A percentile compares a stretch with the other conserved stretches of the same genome.
These are phyloP conservation scores for Capronia coronata DNA, from an alignment of 2,329 filamentous ascomycete species.

Conservation along the genomic window DNA sequence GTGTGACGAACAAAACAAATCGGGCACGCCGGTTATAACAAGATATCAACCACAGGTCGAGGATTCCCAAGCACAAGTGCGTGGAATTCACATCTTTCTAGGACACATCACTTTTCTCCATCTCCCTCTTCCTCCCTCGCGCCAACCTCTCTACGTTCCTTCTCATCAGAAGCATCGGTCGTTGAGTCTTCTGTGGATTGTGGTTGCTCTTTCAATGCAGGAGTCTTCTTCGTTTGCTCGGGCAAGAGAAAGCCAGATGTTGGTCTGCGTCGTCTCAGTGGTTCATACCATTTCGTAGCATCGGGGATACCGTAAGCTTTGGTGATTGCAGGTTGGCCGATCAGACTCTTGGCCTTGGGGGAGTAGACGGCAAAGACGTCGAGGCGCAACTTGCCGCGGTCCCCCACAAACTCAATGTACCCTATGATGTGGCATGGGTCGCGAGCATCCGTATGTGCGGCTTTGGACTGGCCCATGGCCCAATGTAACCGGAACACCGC, in stretches of 20 bases:
- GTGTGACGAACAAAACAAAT: too few relatives aligned
- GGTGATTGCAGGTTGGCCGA: conserved; percentile 15
- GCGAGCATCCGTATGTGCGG: conserved; percentile 3
- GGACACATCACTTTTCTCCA: too few relatives aligned
- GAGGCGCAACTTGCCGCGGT: conserved; percentile 17
- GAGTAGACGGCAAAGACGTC: conserved; percentile 22
- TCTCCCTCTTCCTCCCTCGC: too few relatives aligned
- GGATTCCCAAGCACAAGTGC: too few relatives aligned
- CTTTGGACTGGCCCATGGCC: conserved; percentile 8
- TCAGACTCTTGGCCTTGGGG: conserved; percentile 12
- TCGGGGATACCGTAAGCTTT: conserved; percentile 16
- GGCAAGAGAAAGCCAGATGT: too few relatives aligned
- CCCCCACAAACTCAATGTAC: conserved; percentile 15
- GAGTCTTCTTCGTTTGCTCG: too few relatives aligned
- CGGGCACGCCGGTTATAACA: too few relatives aligned
- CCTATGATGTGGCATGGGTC: conserved; percentile 17
- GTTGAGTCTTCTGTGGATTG: background rate
- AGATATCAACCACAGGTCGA: too few relatives aligned
- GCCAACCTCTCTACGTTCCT: too few relatives aligned
- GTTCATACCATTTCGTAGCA: conserved; percentile 10
- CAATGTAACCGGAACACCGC: conserved; percentile 19
- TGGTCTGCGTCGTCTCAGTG: background rate
- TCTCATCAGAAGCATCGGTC: too few relatives aligned
- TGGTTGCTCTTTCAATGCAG: too few relatives aligned
- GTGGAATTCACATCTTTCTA: too few relatives aligned